Conservation (phyloP, 176 grass and related monocot genomes). For the bread wheat (Triticum aestivum) region IWGSC_CS_RefSeq_v2.1 NC_057801.1:429333436-429333935, state of each 20-base stretch:
- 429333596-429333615: constrained; percentile 92
- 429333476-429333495: not conserved
- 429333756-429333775: not conserved
- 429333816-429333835: not conserved
- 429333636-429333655: constrained; percentile 83
- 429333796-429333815: not conserved
- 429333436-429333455: constrained; percentile 9
- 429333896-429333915: not conserved
- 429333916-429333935: not conserved
- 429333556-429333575: constrained; percentile 15
- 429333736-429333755: constrained; percentile 4
- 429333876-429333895: not conserved
- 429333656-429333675: constrained; percentile 99
- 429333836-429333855: not conserved
- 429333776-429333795: not conserved
- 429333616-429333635: constrained; percentile 83
- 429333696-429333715: not conserved
- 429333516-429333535: constrained; percentile 8
- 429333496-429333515: not conserved
- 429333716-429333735: not conserved
- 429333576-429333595: constrained; percentile 27
- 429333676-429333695: constrained; percentile 55
- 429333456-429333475: constrained; percentile 11
- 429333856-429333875: not conserved
- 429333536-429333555: not conserved